Evolutionary conservation across 1,284 basidiomycete genomes (phyloP).

Genomic region (Phylloporus sp.): DNA sequence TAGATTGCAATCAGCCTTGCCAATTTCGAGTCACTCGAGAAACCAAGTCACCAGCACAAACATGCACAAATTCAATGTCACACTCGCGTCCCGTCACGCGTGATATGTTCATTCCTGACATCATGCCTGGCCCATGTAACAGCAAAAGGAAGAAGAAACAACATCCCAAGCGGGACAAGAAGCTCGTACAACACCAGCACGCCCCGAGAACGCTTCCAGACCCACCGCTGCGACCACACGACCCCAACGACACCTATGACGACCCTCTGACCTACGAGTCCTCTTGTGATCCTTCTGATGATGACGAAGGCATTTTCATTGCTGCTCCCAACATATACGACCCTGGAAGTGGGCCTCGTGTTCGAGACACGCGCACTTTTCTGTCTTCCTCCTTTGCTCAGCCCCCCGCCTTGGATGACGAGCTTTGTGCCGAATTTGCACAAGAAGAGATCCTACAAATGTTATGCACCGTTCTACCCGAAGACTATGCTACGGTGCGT

Average conservation of each 20-base stretch:
- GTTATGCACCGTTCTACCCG: slow-evolving; percentile 66
- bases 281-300: slow-evolving; percentile 3
- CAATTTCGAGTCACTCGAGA: slow-evolving; percentile 29
- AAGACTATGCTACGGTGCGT: slow-evolving; percentile 73
- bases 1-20: slow-evolving; percentile 31
- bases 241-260: slow-evolving; percentile 13
- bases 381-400: slow-evolving; percentile 66
- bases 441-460: slow-evolving; percentile 73
- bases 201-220: neutral
- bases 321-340: slow-evolving; percentile 66
- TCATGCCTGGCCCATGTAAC: slow-evolving; percentile 55
- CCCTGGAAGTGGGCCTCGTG: slow-evolving; percentile 76
- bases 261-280: slow-evolving; percentile 7
- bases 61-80: slow-evolving; percentile 30
- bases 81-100: slow-evolving; percentile 36
- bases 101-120: slow-evolving; percentile 27
- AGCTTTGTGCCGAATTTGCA: slow-evolving; percentile 72
- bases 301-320: slow-evolving; percentile 28
- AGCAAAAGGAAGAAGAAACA: slow-evolving; percentile 45
- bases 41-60: slow-evolving; percentile 24
- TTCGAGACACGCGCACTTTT: slow-evolving; percentile 63
- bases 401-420: slow-evolving; percentile 60
- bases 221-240: neutral
- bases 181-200: neutral
- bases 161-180: slow-evolving; percentile 41